Evolutionary conservation across 2,329 filamentous ascomycete genomes (phyloP), one percentile per base, ranked within the genome.

Genomic region (Neonectria sp.): DNA sequence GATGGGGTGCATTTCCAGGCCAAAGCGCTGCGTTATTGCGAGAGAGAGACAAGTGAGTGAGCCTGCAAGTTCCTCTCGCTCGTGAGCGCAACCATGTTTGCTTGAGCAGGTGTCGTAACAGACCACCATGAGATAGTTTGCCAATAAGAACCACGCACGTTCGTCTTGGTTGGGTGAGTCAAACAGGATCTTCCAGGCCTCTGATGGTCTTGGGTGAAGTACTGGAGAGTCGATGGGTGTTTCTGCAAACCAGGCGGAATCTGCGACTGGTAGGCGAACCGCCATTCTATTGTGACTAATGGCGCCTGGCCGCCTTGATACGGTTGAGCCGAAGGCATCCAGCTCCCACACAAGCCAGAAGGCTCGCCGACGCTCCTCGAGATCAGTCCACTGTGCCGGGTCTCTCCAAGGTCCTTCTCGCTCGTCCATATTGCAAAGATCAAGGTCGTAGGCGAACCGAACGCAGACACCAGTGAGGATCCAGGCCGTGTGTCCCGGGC

Each of bases 291-390:
- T 17, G 24, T 21, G 46, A 15, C 17, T 51, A 7, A 51, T 51
- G 46, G 46, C 25, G 46, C 25, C 27, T 25, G 46, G 46, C 4
- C 46, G 46, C 24, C 46, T 24, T 25, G 46, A 51, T 24, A 51
- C 6, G 8, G 24, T 51, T 17, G 46, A 51, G 9, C 46, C 7
- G 9, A 51, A 51, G 46, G 21, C 27, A 27, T 51, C 46, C 11
- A 51, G 17, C 46, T 51, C 46, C 46, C 46, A 51, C 17, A 29
- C 46, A 21, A 51, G 24, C 46, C 46, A 51, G 46, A 51, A 51
- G 2, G 46, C 46, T 11, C 46, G 46, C 24, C 46, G 46, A 25
- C 46, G 25, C 21, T 51, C 46, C 21, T 51, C 46, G 11, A 25
- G 17, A 24, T 21, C 46, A 4, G 46, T 21, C 46, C 46, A 51